These are phyloP conservation scores for Leccinum sublutescens DNA, from an alignment of 768 basidiomycete species.

Conservation along the genomic window DNA sequence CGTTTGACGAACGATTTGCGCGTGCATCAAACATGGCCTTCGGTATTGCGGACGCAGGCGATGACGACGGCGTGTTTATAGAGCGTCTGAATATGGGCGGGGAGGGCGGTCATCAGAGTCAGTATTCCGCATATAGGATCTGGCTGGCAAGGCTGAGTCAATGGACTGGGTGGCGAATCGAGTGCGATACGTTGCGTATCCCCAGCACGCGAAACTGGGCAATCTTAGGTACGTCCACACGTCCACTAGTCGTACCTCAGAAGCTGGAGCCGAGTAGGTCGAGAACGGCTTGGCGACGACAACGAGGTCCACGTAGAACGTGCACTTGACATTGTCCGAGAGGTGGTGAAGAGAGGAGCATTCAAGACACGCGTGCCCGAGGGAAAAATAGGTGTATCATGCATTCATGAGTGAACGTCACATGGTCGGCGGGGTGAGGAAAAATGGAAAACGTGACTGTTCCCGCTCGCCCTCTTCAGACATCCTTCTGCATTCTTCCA, in stretches of 20 bases:
- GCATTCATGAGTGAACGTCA: neutral
- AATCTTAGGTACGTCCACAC: slow-evolving; percentile 63
- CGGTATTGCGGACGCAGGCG: slow-evolving; percentile 22
- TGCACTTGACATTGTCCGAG: slow-evolving; percentile 51
- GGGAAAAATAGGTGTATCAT: slow-evolving; percentile 47
- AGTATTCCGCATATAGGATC: slow-evolving; percentile 81
- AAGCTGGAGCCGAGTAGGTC: slow-evolving; percentile 16
- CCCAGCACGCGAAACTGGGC: slow-evolving; percentile 96
- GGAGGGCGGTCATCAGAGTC: slow-evolving; percentile 57
- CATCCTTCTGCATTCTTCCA: slow-evolving; percentile 57
- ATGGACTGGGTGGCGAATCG: slow-evolving; percentile 82
- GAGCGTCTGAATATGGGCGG: slow-evolving; percentile 58
- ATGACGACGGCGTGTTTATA: slow-evolving; percentile 32
- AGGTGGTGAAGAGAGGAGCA: slow-evolving; percentile 57
- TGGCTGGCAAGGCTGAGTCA: slow-evolving; percentile 77
- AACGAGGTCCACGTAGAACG: slow-evolving; percentile 29
- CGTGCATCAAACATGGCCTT: slow-evolving; percentile 39
- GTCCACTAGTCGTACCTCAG: neutral
- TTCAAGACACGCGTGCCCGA: slow-evolving; percentile 76
- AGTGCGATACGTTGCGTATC: slow-evolving; percentile 83
- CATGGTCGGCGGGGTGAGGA: slow-evolving; percentile 6
- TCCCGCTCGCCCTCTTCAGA: slow-evolving; percentile 33
- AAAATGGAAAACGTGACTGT: slow-evolving; percentile 22
- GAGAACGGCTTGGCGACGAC: slow-evolving; percentile 25
- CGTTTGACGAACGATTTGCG: slow-evolving; percentile 66